These are phyloP conservation scores for Candida verbasci DNA, from an alignment of 805 yeast genomes.

Conservation along the genomic window DNA sequence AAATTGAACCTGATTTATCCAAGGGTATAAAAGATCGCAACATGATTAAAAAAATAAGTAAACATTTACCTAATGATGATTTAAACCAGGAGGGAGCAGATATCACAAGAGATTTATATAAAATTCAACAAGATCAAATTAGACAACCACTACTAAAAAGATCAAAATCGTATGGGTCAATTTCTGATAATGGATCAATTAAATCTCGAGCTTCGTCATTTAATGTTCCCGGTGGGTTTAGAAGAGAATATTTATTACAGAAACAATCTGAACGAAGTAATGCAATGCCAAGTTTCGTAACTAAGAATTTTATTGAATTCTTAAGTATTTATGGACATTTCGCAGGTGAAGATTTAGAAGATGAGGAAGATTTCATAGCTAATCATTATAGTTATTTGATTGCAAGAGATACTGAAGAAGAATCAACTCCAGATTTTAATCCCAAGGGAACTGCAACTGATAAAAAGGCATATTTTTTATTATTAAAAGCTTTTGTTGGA, in stretches of 20 bases:
- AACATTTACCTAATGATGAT: slow-evolving; percentile 34
- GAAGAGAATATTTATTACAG: slow-evolving; percentile 60
- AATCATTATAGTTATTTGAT: slow-evolving; percentile 38
- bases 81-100: slow-evolving; percentile 47
- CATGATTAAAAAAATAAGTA: slow-evolving; percentile 26
- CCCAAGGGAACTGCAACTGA: slow-evolving; percentile 69
- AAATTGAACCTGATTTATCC: slow-evolving; percentile 15
- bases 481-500: slow-evolving; percentile 73
- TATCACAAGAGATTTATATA: slow-evolving; percentile 46
- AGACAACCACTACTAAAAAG: slow-evolving; percentile 13
- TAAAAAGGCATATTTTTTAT: slow-evolving; percentile 62
- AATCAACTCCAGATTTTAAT: slow-evolving; percentile 15
- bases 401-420: slow-evolving; percentile 30
- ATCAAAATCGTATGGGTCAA: slow-evolving; percentile 12
- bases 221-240: slow-evolving; percentile 79
- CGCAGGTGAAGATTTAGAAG: slow-evolving; percentile 79
- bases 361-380: slow-evolving; percentile 55
- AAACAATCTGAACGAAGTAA: slow-evolving; percentile 18
- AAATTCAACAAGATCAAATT: slow-evolving; percentile 14
- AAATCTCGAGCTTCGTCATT: slow-evolving; percentile 56
- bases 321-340: slow-evolving; percentile 78
- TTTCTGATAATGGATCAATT: not conserved
- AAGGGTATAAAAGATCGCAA: slow-evolving; percentile 27
- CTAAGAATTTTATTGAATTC: slow-evolving; percentile 74
- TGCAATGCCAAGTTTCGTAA: slow-evolving; percentile 44